phyloP scores from a whole-genome alignment of 2,329 filamentous ascomycete genomes.

The Colletotrichum lentis region DNA sequence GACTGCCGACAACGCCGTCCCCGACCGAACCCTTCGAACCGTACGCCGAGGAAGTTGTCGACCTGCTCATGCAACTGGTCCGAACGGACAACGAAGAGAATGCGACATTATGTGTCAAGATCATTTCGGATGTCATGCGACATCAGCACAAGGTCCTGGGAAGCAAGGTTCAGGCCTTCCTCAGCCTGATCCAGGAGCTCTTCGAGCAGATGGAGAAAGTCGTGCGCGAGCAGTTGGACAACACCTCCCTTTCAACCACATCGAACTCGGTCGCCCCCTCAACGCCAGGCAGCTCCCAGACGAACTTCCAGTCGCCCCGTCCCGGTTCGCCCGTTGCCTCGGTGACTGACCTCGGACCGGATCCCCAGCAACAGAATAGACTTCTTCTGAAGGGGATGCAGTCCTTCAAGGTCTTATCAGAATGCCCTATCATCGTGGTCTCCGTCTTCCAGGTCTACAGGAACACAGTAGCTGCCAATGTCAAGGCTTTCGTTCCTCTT shows the following conservation, averaged over 20 bases:
- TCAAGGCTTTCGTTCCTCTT: slow-evolving; percentile 89
- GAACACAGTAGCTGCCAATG: slow-evolving; percentile 79
- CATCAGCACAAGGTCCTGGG: slow-evolving; percentile 85
- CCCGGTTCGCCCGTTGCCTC: slow-evolving; percentile 90
- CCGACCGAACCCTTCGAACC: slow-evolving; percentile 84
- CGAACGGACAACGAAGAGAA: slow-evolving; percentile 97
- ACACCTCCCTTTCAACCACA: slow-evolving; percentile 64
- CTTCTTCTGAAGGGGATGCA: slow-evolving; percentile 93
- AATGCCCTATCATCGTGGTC: slow-evolving; percentile 98
- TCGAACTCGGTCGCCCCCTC: slow-evolving; percentile 68
- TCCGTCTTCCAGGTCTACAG: slow-evolving; percentile 97
- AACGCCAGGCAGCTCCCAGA: slow-evolving; percentile 70
- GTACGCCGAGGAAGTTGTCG: slow-evolving; percentile 87
- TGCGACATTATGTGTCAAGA: slow-evolving; percentile 97
- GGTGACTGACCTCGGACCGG: slow-evolving; percentile 79
- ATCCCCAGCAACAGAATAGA: slow-evolving; percentile 81
- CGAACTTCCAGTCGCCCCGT: slow-evolving; percentile 85
- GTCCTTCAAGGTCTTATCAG: slow-evolving; percentile 97
- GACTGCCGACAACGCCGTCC: slow-evolving; percentile 75
- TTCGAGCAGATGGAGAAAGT: slow-evolving; percentile 95
- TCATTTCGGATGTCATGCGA: slow-evolving; percentile 94
- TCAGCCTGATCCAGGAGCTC: slow-evolving; percentile 92
- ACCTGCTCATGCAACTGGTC: slow-evolving; percentile 87
- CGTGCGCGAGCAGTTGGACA: slow-evolving; percentile 94
- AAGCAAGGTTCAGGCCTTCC: slow-evolving; percentile 85